A percentile compares a stretch with the other conserved stretches of the same genome.
Conservation (phyloP, 345 rosid genomes). For the Clausena lansium region DNA sequence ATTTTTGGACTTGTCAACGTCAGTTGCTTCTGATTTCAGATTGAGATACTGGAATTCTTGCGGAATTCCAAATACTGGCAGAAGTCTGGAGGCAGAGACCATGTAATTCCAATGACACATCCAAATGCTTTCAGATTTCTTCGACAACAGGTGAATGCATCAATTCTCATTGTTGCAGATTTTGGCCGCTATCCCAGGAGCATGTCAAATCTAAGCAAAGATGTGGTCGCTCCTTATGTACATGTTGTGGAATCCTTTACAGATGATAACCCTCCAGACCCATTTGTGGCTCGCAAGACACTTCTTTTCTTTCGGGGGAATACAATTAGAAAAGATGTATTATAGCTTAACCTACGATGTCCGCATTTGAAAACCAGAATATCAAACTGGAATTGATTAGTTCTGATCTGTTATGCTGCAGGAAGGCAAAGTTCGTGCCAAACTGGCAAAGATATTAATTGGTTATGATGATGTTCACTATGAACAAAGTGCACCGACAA, state of each 20-base stretch:
- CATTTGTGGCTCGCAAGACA: slow-evolving; percentile 65
- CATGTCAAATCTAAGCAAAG: slow-evolving; percentile 76
- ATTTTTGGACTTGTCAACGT: slow-evolving; percentile 1
- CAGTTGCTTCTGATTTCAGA: slow-evolving; percentile 47
- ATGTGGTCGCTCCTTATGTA: slow-evolving; percentile 90
- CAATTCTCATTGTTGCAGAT: slow-evolving; percentile 85
- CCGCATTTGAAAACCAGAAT: background rate
- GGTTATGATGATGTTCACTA: slow-evolving; percentile 69
- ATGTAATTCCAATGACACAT: slow-evolving; percentile 96
- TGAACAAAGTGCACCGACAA: slow-evolving; percentile 60
- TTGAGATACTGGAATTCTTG: slow-evolving; percentile 67
- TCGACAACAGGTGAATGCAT: slow-evolving; percentile 77
- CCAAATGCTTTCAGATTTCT: slow-evolving; percentile 99
- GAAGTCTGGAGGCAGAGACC: slow-evolving; percentile 92
- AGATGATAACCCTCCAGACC: slow-evolving; percentile 51
- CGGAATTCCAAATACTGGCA: slow-evolving; percentile 79
- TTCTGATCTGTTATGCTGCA: slow-evolving; percentile 26
- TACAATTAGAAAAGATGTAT: slow-evolving; percentile 85
- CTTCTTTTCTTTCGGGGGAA: slow-evolving; percentile 94
- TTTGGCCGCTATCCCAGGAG: slow-evolving; percentile 76
- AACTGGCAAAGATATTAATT: slow-evolving; percentile 60
- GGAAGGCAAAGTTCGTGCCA: slow-evolving; percentile 85
- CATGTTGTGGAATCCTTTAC: slow-evolving; percentile 78
- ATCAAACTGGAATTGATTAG: slow-evolving; percentile 10
- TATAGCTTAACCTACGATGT: slow-evolving; percentile 14